Conservation (phyloP, 371 early-diverging fungal genomes). For the Conidiobolus incongruus region DNA sequence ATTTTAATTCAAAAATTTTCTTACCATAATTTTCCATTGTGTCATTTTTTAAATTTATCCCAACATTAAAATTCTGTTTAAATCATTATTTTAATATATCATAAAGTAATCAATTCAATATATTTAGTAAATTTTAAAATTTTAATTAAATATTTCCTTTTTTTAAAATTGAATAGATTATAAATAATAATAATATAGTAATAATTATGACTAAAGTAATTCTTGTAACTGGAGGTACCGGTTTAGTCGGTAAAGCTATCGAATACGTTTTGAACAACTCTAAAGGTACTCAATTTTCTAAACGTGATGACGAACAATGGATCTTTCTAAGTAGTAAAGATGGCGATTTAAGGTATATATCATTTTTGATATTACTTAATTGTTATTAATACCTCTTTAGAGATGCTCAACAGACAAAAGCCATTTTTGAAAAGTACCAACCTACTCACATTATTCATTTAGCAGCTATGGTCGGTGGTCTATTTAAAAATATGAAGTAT, state of each 20-base stretch:
- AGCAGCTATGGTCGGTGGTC: conserved; percentile 71
- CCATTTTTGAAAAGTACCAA: conserved; percentile 48
- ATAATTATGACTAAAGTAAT: too few relatives aligned
- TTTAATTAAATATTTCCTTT: too few relatives aligned
- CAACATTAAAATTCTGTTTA: too few relatives aligned
- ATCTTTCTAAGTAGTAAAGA: conserved; percentile 54
- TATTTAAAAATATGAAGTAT: conserved; percentile 69
- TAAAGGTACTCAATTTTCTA: too few relatives aligned
- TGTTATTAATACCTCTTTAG: conserved; percentile 11
- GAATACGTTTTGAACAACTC: conserved; percentile 42
- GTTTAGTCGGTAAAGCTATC: conserved; percentile 64
- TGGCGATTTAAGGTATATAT: conserved; percentile 48
- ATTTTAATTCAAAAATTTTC: too few relatives aligned
- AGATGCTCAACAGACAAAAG: conserved; percentile 29
- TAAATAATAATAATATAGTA: too few relatives aligned
- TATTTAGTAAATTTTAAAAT: too few relatives aligned
- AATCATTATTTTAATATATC: too few relatives aligned
- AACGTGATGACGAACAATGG: conserved; percentile 46
- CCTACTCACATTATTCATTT: conserved; percentile 69
- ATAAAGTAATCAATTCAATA: too few relatives aligned
- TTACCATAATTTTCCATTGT: too few relatives aligned
- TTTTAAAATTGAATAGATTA: too few relatives aligned
- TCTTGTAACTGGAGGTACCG: conserved; percentile 53
- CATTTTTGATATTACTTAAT: not conserved
- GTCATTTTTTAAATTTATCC: too few relatives aligned